Percentiles rank a stretch among this genome's conserved stretches.
These are phyloP conservation scores for Fusarium robinianum DNA, from an alignment of 2,329 filamentous ascomycete genomes.

Conservation along the genomic window DNA sequence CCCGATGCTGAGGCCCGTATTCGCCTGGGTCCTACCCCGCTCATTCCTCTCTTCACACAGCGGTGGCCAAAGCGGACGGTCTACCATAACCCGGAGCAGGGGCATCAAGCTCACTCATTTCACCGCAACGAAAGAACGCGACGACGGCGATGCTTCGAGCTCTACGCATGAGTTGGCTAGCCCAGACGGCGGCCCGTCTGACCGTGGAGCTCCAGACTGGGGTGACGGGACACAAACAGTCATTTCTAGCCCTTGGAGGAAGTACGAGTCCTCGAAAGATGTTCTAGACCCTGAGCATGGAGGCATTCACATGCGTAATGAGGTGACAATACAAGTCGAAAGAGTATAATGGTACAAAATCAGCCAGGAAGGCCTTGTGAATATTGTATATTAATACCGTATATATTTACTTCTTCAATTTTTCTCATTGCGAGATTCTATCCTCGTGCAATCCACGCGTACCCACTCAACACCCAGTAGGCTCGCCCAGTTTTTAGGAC, in stretches of 20 bases:
- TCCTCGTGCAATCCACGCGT: too few relatives aligned
- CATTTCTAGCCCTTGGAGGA: constrained; percentile 24
- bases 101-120: constrained; percentile 22
- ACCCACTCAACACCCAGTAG: too few relatives aligned
- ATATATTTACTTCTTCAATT: too few relatives aligned
- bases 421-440: too few relatives aligned
- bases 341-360: constrained; percentile 19
- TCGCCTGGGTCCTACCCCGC: constrained; percentile 24
- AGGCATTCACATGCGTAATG: constrained; percentile 20
- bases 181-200: constrained; percentile 4
- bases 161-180: constrained; percentile 21
- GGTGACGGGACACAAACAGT: constrained; percentile 15
- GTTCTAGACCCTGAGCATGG: constrained; percentile 15
- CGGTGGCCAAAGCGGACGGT: constrained; percentile 16
- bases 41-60: constrained; percentile 24
- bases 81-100: constrained; percentile 21
- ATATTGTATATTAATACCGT: too few relatives aligned
- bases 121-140: constrained; percentile 15
- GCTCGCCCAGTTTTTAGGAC: too few relatives aligned
- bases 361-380: too few relatives aligned
- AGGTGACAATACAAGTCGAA: constrained; percentile 17
- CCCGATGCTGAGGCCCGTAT: constrained; percentile 30
- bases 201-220: constrained; percentile 23
- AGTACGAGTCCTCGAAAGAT: constrained; percentile 23
- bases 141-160: constrained; percentile 22